Base-by-base conservation (phyloP, 345 rosid species). In the Passiflora organensis region DNA sequence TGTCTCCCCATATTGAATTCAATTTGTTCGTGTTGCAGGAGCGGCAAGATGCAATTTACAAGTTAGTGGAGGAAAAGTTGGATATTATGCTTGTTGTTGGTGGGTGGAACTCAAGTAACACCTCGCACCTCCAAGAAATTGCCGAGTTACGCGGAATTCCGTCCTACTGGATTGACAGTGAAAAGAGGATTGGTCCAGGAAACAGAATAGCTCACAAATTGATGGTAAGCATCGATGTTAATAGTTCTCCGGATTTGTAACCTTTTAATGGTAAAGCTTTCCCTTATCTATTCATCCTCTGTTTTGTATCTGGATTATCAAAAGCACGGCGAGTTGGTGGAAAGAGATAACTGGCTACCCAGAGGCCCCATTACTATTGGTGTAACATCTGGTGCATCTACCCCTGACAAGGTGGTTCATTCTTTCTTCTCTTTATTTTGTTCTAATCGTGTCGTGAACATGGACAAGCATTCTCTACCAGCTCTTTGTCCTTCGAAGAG, bases 71-170 rank as follows among this genome's bases (percentile, higher is more conserved):
- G 57, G 91, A 93, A 28, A 84, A 84, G 67, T 19, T 89, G 45
- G 96, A 93, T 68, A 87, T 89, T 58, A 81, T 93, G 67, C 64
- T 93, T 67, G 99, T 93, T 0, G 83, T 93, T 1, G 99, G 96
- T 19, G 99, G 99, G 16, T 89, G 96, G 95, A 93, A 93, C 72
- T 93, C 99, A 8, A 93, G 99, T 68, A 93, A 93, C 79, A 93
- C 99, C 16, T 89, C 99, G 34, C 99, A 93, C 75, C 91, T 93
- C 76, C 96, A 93, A 63, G 96, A 93, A 68, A 93, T 93, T 65
- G 73, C 99, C 12, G 96, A 93, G 76, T 79, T 41, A 13, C 87
- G 72, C 13, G 91, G 89, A 28, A 89, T 89, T 58, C 99, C 99
- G 48, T 93, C 96, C 2, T 89, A 86, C 49, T 93, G 96, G 99